These are phyloP conservation scores for Endoconidiophora polonica DNA, from an alignment of 2,329 filamentous ascomycete species.

Conservation along the genomic window DNA sequence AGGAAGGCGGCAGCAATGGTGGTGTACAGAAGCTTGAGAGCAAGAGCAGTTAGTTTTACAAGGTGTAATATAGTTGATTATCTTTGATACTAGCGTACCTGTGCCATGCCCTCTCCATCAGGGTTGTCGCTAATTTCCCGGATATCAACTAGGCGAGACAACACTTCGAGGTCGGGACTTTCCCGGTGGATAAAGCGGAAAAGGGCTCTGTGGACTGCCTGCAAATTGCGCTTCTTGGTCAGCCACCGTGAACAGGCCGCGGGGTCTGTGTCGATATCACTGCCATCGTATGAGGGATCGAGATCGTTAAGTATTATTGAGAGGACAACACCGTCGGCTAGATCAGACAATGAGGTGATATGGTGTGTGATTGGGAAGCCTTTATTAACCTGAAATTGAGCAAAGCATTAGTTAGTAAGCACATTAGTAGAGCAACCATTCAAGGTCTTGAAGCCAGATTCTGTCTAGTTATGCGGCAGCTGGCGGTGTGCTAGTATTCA, in stretches of 20 bases:
- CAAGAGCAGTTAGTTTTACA: conserved; percentile 3
- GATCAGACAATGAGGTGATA: conserved; percentile 33
- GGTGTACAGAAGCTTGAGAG: conserved; percentile 38
- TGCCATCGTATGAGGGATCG: conserved; percentile 37
- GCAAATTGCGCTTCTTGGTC: conserved; percentile 34
- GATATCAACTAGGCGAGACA: conserved; percentile 37
- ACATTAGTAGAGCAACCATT: neutral
- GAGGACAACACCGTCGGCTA: conserved; percentile 37
- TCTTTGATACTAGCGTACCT: conserved; percentile 23
- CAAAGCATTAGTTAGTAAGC: neutral
- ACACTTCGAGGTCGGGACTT: conserved; percentile 32
- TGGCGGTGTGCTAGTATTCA: neutral
- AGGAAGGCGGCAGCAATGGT: conserved; percentile 44
- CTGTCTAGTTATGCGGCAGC: neutral
- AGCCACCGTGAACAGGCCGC: conserved; percentile 26
- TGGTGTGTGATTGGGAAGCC: conserved; percentile 29
- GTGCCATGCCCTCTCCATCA: conserved; percentile 35
- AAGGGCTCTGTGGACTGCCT: conserved; percentile 37
- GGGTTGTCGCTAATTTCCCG: conserved; percentile 41
- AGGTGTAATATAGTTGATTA: neutral
- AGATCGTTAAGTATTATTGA: conserved; percentile 41
- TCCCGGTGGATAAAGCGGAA: conserved; percentile 38
- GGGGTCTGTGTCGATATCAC: conserved; percentile 32
- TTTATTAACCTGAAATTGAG: conserved; percentile 19
- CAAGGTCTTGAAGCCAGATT: neutral